Evolutionary conservation across 306 rosid species (phyloP).

Genomic region (Canavalia gladiata): DNA sequence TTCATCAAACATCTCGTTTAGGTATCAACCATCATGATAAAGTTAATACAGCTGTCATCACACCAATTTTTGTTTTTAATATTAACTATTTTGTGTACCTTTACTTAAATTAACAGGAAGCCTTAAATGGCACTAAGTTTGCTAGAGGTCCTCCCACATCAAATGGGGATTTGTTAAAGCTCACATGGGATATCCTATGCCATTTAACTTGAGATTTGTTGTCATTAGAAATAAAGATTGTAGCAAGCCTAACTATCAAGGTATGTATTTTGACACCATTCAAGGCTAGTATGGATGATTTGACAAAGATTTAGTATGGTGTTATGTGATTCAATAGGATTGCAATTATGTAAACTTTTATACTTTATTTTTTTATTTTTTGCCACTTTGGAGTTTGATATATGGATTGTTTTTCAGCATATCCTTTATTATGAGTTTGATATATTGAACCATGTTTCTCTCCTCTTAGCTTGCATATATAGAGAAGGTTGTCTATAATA

Average conservation of each 20-base stretch:
- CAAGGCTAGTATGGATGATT: no score
- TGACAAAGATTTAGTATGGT: no score
- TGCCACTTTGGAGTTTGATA: no score
- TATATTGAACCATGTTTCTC: no score
- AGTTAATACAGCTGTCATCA: slow-evolving; percentile 60
- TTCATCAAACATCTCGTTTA: slow-evolving; percentile 36
- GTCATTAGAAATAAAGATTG: slow-evolving; percentile 91
- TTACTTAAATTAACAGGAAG: slow-evolving; percentile 60
- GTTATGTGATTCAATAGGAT: no score
- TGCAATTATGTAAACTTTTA: no score
- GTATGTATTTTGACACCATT: no score
- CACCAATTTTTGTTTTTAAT: slow-evolving; percentile 35
- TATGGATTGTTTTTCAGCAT: no score
- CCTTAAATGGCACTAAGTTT: slow-evolving; percentile 84
- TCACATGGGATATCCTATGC: slow-evolving; percentile 83
- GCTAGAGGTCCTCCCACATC: slow-evolving; percentile 78
- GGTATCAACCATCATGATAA: slow-evolving; percentile 76
- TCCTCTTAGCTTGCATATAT: no score
- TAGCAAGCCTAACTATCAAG: slow-evolving; percentile 60
- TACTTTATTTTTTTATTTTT: no score
- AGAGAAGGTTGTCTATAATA: no score
- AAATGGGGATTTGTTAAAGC: slow-evolving; percentile 83
- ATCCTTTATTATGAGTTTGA: no score
- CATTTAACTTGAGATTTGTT: slow-evolving; percentile 75
- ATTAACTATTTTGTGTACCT: not conserved